Evolutionary conservation across 805 yeast genomes (phyloP), one percentile per base, ranked within the genome.

Genomic region (Priceomyces haplophilus): DNA sequence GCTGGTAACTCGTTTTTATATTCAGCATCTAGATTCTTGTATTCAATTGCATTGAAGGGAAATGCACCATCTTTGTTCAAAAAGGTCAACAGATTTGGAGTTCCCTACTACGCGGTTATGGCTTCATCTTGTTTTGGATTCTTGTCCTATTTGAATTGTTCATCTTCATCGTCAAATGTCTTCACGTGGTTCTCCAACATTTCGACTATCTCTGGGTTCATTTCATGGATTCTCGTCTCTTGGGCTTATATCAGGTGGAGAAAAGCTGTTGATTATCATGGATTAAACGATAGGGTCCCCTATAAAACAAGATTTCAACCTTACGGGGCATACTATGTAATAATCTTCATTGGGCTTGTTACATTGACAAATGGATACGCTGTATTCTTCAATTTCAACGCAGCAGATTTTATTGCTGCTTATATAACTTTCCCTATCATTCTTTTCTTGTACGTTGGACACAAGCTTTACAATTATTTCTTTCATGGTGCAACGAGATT

Each of bases 301-400:
- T 83, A 68, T 68, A 75, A 62, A 51, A 75, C 86, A 1, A 61
- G 65, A 21, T 63, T 75, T 19, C 85, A 80, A 61, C 82, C 85
- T 32, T 75, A 65, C 48, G 76, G 82, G 38, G 74, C 84, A 3
- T 82, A 76, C 55, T 75, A 75, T 46, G 73, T 79, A 5, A 61
- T 82, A 25, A 50, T 67, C 31, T 59, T 80, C 47, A 72, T 82
- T 43, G 45, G 70, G 4, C 23, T 85, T n/a, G 54, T 85, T 40
- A 65, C 82, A 23, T 40, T 85, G 36, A 83, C 89, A n/a, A 84
- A 85, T 52, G 90, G 90, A 43, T 85, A 81, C 56, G 82, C 76
- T 2, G 83, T 79, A 4, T 83, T 84, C 61, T 74, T 84, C 46
- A 71, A 70, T 15, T 82, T 81, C 69, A 72, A 69, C 11, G 73